Evolutionary conservation across 768 basidiomycete genomes (phyloP).

Genomic region (Mycena rosella): DNA sequence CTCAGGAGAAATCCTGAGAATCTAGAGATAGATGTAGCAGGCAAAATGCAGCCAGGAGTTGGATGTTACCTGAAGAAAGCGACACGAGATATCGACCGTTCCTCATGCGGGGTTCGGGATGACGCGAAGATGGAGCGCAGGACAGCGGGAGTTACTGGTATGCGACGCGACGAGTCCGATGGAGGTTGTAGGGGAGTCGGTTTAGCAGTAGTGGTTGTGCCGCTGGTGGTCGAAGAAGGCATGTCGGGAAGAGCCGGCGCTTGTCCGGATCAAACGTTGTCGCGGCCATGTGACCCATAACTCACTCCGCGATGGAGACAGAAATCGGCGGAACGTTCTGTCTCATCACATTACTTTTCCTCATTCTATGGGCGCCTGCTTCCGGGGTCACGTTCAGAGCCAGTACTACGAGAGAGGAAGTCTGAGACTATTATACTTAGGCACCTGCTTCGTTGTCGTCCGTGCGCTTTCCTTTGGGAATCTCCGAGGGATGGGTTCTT

Average conservation of each 20-base stretch:
- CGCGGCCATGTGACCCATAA: neutral
- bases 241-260: neutral
- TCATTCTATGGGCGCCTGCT: no score
- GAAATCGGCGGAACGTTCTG: no score
- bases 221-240: slow-evolving; percentile 56
- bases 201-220: slow-evolving; percentile 59
- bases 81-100: slow-evolving; percentile 85
- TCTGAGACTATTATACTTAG: no score
- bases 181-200: slow-evolving; percentile 56
- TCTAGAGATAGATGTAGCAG: slow-evolving; percentile 50
- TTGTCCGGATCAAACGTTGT: neutral
- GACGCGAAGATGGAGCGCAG: slow-evolving; percentile 89
- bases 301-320: no score
- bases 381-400: no score
- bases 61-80: slow-evolving; percentile 83
- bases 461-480: no score
- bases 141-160: slow-evolving; percentile 87
- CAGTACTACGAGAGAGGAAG: no score
- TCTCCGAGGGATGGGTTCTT: no score
- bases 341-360: no score
- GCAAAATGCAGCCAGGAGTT: slow-evolving; percentile 17
- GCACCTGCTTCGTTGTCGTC: no score
- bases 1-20: slow-evolving; percentile 88
- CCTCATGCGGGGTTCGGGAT: slow-evolving; percentile 84
- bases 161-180: slow-evolving; percentile 66